Percentiles rank a stretch among this genome's conserved stretches.
Conservation (phyloP, 176 grass and related monocot genomes). For the Cenchrus fungigraminus region DNA sequence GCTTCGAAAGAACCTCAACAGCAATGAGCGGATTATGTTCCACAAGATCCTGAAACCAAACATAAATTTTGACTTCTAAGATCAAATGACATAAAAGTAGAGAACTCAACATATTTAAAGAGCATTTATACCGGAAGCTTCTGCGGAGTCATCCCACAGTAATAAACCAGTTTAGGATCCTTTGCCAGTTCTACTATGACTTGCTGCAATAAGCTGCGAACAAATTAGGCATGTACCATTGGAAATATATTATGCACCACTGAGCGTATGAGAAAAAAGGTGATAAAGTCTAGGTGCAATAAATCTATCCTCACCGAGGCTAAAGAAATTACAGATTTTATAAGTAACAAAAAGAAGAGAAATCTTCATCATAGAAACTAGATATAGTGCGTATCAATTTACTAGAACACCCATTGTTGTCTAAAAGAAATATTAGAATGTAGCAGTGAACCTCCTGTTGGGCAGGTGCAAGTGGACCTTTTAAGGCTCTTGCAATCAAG, state of each 20-base stretch:
- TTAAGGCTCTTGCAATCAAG: constrained; percentile 93
- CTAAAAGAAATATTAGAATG: constrained; percentile 52
- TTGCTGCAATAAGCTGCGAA: constrained; percentile 83
- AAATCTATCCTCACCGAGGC: constrained; percentile 22
- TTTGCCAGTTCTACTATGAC: constrained; percentile 86
- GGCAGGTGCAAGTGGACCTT: constrained; percentile 88
- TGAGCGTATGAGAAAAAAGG: not conserved
- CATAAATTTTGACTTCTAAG: constrained; percentile 34
- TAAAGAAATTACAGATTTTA: not conserved
- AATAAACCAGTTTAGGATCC: constrained; percentile 94
- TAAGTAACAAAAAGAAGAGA: not conserved
- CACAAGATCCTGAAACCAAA: constrained; percentile 84
- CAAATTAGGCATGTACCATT: constrained; percentile 54
- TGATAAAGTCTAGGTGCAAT: constrained; percentile 9
- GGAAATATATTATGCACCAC: constrained; percentile 34
- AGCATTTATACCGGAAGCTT: constrained; percentile 76
- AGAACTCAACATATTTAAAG: not conserved
- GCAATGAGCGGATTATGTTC: constrained; percentile 97
- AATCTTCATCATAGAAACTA: constrained; percentile 8
- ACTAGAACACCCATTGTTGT: not conserved
- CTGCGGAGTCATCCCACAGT: constrained; percentile 81
- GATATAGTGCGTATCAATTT: constrained; percentile 26
- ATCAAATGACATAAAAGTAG: constrained; percentile 17
- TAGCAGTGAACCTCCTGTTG: constrained; percentile 96
- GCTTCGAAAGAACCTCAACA: constrained; percentile 95